Conservation (phyloP, 345 rosid species). For the Eucalyptus marginata region DNA sequence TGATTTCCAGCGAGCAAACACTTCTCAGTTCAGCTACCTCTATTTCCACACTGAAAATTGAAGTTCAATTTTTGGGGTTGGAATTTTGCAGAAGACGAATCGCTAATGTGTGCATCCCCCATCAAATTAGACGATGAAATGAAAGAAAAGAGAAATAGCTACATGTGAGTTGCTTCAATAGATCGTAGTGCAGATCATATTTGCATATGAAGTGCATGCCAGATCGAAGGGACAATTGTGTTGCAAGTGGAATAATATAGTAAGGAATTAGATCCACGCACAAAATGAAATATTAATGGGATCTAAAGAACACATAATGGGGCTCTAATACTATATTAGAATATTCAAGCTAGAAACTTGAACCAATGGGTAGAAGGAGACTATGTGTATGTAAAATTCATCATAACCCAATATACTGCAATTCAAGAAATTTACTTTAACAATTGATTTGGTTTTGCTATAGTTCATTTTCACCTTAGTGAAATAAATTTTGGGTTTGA, state of each 20-base stretch:
- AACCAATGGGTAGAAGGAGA: neutral
- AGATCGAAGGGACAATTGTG: too few relatives aligned
- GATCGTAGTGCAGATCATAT: neutral
- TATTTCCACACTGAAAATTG: neutral
- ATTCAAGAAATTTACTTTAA: neutral
- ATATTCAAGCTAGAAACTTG: neutral
- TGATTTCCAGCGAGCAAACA: too few relatives aligned
- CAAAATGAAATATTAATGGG: neutral
- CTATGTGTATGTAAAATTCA: too few relatives aligned
- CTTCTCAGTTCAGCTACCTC: too few relatives aligned
- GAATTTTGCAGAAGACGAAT: neutral
- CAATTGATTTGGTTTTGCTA: neutral
- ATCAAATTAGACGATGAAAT: too few relatives aligned
- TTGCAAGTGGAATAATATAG: too few relatives aligned
- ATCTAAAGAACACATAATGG: neutral
- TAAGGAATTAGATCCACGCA: too few relatives aligned
- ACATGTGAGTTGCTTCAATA: neutral
- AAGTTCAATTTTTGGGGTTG: neutral
- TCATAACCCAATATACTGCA: fast-evolving
- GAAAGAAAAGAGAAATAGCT: neutral
- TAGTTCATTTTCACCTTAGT: too few relatives aligned
- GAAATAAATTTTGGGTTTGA: neutral
- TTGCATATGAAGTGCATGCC: neutral
- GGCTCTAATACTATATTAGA: neutral
- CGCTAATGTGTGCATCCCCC: neutral